Base-by-base conservation (phyloP, 1,139 yeast genomes). In the Hanseniaspora gamundiae region DNA sequence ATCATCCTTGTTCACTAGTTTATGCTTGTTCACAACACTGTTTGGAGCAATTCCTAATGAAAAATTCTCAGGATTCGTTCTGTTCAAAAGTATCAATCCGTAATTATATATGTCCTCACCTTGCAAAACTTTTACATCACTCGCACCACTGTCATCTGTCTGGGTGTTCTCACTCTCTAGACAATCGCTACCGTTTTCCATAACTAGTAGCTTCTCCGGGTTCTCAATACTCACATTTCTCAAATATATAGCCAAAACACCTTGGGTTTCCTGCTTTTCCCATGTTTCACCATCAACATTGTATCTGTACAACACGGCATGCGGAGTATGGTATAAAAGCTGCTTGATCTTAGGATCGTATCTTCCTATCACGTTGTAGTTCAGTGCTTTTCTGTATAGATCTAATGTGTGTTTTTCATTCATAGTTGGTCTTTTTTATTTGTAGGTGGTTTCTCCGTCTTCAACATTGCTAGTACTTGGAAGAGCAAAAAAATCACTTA, bases 261-360 rank as follows among this genome's bases (percentile, higher is more conserved):
- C 96, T 57, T 80, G 88, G 55, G 69, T 81, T 45, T 84, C 87
- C 22, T 79, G 65, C 56, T 85, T 85, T 43, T 74, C 74, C 95
- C 97, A 88, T 55, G 82, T 87, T 48, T 78, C 80, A 17, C 65
- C 63, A 10, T 68, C 73, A 31, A 74, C 70, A 52, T 79, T 78
- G 66, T 78, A 86, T 57, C 78, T 74, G 64, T 85, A 85, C 70
- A 66, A 75, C 77, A 56, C 62, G 41, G 62, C 67, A 56, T 87
- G 91, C 7, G 95, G 78, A 1, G 95, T 69, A 56, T 80, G 75
- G 60, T 80, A 74, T 51, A 84, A 62, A 38, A 88, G 68, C 57
- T 83, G 88, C 46, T 83, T 80, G 41, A 85, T 74, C 48, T 73
- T 70, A 0, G 94, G 87, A 57, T 88, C 97, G 59, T 87, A 88